Conservation (phyloP, 2,329 filamentous ascomycete genomes). For the Akanthomyces dipterigenus region DNA sequence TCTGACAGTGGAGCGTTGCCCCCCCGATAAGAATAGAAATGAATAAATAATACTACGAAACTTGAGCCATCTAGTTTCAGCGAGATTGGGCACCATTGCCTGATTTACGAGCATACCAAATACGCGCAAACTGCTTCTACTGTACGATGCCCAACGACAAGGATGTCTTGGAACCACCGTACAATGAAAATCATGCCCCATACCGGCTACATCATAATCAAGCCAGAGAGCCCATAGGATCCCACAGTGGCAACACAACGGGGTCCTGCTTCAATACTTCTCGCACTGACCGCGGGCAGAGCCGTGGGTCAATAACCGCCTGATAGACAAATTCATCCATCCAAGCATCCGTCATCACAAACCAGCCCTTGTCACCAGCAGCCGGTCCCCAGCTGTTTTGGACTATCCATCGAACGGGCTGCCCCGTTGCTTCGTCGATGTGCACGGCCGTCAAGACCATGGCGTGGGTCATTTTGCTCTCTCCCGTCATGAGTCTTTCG, state of each 20-base stretch:
- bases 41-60: background rate
- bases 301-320: constrained; percentile 71
- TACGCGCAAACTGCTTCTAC: background rate
- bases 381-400: constrained; percentile 77
- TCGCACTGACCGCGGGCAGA: constrained; percentile 56
- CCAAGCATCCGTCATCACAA: constrained; percentile 80
- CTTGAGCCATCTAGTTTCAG: background rate
- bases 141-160: background rate
- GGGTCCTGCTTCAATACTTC: constrained; percentile 67
- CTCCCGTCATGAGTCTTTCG: constrained; percentile 63
- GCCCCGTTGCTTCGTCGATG: constrained; percentile 54
- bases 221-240: constrained; percentile 71
- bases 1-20: background rate
- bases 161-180: background rate
- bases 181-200: background rate
- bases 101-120: no score
- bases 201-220: constrained; percentile 23
- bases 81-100: background rate
- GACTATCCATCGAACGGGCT: constrained; percentile 72
- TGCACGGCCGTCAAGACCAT: constrained; percentile 90
- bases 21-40: background rate
- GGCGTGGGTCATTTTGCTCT: constrained; percentile 82
- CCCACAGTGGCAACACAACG: constrained; percentile 68
- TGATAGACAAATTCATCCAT: constrained; percentile 81
- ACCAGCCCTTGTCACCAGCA: constrained; percentile 72